These are phyloP conservation scores for Nothophaeocryptopus gaeumannii DNA, from an alignment of 2,329 filamentous ascomycete genomes.

Conservation along the genomic window DNA sequence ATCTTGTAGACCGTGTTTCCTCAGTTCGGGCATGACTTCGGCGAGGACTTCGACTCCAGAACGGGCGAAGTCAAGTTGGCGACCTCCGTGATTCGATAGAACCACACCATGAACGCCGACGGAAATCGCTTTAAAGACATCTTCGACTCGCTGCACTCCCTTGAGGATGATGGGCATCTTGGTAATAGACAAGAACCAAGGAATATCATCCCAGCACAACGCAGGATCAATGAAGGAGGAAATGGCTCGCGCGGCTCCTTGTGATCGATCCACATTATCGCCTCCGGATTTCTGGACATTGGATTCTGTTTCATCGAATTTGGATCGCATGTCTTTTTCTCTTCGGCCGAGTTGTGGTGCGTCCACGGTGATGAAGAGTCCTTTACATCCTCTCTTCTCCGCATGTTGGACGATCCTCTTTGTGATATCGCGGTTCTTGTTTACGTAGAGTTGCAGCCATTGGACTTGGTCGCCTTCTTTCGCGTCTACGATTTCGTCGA, in stretches of 20 bases:
- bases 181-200: constrained; percentile 79
- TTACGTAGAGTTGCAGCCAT: constrained; percentile 87
- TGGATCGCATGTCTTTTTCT: constrained; percentile 96
- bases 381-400: constrained; percentile 87
- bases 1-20: constrained; percentile 55
- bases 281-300: constrained; percentile 71
- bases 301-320: constrained; percentile 69
- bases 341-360: constrained; percentile 90
- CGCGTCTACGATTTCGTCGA: constrained; percentile 94
- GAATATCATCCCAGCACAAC: constrained; percentile 81
- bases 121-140: constrained; percentile 74
- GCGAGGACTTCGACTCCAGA: constrained; percentile 87
- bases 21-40: constrained; percentile 78
- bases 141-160: constrained; percentile 93
- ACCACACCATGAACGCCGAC: constrained; percentile 84
- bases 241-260: constrained; percentile 92
- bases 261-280: constrained; percentile 73
- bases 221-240: constrained; percentile 93
- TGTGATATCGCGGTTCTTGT: constrained; percentile 90
- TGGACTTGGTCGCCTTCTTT: constrained; percentile 76
- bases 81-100: constrained; percentile 90
- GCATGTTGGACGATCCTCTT: constrained; percentile 87
- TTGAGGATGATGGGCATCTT: constrained; percentile 95
- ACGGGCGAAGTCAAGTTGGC: constrained; percentile 87
- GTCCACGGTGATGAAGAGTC: constrained; percentile 96